Evolutionary conservation across 495 filamentous ascomycete species (phyloP), one percentile per base, ranked within the genome.

Genomic region (Penicillium crystallinum): DNA sequence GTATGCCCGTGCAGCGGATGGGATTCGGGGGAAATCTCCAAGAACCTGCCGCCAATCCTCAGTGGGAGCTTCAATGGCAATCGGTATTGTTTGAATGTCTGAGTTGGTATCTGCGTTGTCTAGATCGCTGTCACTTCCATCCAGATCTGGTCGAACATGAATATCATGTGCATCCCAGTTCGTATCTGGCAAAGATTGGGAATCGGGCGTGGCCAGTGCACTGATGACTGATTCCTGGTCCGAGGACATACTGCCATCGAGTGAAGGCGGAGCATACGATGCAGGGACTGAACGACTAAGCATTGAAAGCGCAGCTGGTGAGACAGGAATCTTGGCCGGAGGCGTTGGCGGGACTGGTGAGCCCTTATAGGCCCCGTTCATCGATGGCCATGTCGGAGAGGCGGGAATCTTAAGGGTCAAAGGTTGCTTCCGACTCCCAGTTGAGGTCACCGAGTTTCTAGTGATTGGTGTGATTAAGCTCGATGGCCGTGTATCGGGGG

Each of bases 181-280:
- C 37, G 63, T 73, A 49, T 75, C 76, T 5, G 80, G 78, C 40
- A 78, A 64, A 27, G 77, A 76, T 23, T 81, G 81, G 30, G 88
- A 72, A 41, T 90, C 78, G 17, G 91, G 91, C 7, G 91, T 97
- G 5, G 84, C 80, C 5, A 91, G 88, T 18, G 86, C 87, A 59
- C 86, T 92, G 49, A 89, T 75, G 44, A 76, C 74, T 6, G 88
- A 88, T 68, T 91, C 77, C 59, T 95, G 89, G 56, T 96, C 90
- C 7, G 90, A 95, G 15, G 83, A 85, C 35, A 91, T 55, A 69
- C 89, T 95, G 8, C 90, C 91, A 76, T 95, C 89, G 3, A 97
- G 79, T 9, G 91, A 96, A 6, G 91, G 91, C 7, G 90, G 83
- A 0, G 89, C 85, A 58, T 87, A 89, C n/a, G 81, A 74, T 15